phyloP scores from a whole-genome alignment of 305 asterid species.

The Fraxinus greggii region DNA sequence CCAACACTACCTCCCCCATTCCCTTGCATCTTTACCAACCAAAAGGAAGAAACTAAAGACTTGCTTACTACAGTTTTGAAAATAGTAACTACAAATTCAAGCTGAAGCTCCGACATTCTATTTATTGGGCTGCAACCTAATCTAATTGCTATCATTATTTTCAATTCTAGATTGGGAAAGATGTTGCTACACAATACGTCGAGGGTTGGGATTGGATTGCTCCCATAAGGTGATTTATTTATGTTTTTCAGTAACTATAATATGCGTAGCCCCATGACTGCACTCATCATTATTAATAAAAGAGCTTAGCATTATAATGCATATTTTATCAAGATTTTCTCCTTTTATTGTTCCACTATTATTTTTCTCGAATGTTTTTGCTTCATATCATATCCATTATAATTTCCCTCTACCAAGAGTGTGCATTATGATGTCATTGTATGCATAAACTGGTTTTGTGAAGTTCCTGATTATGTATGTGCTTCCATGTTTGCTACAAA shows the following conservation, averaged over 20 bases:
- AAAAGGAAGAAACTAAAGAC: background rate
- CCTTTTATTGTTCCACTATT: conserved; percentile 9
- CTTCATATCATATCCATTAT: background rate
- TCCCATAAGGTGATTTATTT: conserved; percentile 71
- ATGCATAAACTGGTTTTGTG: background rate
- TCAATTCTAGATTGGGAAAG: conserved; percentile 78
- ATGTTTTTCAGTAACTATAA: background rate
- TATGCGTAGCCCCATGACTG: background rate
- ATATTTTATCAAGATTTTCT: conserved; percentile 1
- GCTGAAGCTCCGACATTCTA: background rate
- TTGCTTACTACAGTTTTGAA: background rate
- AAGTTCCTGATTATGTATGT: background rate
- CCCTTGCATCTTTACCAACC: background rate
- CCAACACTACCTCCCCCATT: background rate
- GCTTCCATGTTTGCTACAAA: background rate
- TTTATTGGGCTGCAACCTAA: background rate
- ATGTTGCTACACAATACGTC: conserved; percentile 91
- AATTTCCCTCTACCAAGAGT: background rate
- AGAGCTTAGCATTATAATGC: background rate
- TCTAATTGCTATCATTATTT: conserved; percentile 7
- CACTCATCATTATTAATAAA: background rate
- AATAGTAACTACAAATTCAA: background rate
- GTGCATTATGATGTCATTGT: conserved; percentile 1
- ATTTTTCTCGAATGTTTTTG: conserved; percentile 6
- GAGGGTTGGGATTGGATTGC: conserved; percentile 99